Base-by-base conservation (phyloP, 805 yeast genomes). In the Nakazawaea populi region DNA sequence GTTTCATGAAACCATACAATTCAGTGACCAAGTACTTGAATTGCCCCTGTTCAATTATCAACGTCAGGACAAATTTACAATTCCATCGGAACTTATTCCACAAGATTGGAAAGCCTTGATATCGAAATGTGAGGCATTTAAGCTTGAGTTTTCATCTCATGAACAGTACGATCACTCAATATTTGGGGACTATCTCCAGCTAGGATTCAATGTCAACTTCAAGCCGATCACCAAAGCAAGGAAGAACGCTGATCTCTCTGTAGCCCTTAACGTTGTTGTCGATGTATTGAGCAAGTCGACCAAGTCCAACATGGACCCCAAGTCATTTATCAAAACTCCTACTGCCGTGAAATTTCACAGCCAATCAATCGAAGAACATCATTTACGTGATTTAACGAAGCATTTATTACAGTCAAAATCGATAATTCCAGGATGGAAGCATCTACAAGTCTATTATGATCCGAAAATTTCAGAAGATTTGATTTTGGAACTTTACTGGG, bases 21-120 rank as follows among this genome's bases (percentile, higher is more conserved):
- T 46, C 12, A 38, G 18, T 6, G 36, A 29, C 8, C 11, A 8
- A 5, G 42, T 47, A 12, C 5, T 51, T 4, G 11, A 9, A 9
- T 12, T 51, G 3, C 53, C 53, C 29, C 8, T 9, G 3, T 9
- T 43, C 11, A 9, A 9, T 6, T 37, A 51, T 39, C 47, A 37
- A 9, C 44, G 49, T 18, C 50, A 51, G 31, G 53, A 51, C 30
- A 36, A 27, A 27, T 51, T 37, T 35, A 46, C 50, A 3, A 32
- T 51, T 11, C 47, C 53, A 27, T 14, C 42, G 14, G 44, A 35
- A 9, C 9, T 11, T 9, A n/a, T 46, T 9, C 41, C 37, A 5
- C 27, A 11, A 12, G 18, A 14, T 5, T 48, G 46, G 47, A 30
- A n/a, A 11, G n/a, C 6, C 4, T 10, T 46, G 8, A 12, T 46